Evolutionary conservation across 2,329 filamentous ascomycete species (phyloP).

Genomic region (Colletotrichum sp.): DNA sequence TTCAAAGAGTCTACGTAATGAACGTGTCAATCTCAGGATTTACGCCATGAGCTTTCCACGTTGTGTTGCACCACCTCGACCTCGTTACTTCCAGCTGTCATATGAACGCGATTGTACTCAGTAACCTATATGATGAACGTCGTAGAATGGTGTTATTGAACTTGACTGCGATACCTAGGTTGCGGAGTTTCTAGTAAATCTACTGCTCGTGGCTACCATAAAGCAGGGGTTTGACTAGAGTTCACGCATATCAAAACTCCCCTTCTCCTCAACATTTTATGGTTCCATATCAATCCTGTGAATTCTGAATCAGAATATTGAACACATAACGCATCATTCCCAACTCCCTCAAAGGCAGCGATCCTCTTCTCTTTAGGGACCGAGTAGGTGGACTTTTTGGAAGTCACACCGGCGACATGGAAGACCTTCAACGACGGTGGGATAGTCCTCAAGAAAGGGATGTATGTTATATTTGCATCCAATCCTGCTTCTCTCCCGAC

Average conservation of each 20-base stretch:
- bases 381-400: too few relatives aligned
- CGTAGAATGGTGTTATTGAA: not conserved
- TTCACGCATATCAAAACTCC: fast-evolving
- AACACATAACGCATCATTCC: fast-evolving
- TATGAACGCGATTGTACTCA: not conserved
- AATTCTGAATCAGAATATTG: not conserved
- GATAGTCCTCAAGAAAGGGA: not conserved
- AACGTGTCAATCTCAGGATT: fast-evolving
- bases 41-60: not conserved
- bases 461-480: not conserved
- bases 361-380: not conserved
- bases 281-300: not conserved
- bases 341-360: not conserved
- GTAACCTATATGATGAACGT: not conserved
- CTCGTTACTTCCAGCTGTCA: not conserved
- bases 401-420: not conserved
- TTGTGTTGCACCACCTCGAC: fast-evolving
- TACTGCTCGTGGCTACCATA: not conserved
- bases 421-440: not conserved
- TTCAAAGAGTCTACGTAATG: not conserved
- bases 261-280: not conserved
- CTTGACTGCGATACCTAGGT: not conserved
- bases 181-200: not conserved
- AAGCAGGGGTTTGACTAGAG: not conserved
- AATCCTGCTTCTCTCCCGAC: not conserved